Percentiles rank a stretch among this genome's conserved stretches.
Evolutionary conservation across 1,284 basidiomycete species (phyloP).

Genomic region (Irpex sp.): DNA sequence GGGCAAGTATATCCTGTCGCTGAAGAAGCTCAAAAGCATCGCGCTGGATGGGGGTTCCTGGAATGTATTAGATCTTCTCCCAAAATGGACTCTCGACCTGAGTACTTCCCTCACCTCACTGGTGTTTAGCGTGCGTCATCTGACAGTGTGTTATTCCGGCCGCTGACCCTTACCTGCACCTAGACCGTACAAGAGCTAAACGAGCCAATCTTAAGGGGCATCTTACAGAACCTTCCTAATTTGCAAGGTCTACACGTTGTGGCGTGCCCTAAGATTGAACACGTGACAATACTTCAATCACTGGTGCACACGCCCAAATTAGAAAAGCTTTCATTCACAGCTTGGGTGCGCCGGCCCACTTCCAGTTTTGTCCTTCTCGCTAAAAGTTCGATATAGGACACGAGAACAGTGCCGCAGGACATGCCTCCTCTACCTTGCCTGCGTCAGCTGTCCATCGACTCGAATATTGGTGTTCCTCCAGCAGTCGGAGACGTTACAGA

Average conservation of each 20-base stretch:
- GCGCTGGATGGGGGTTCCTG: constrained; percentile 54
- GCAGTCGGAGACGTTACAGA: constrained; percentile 22
- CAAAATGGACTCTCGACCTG: constrained; percentile 43
- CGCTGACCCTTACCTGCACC: neutral
- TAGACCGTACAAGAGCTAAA: constrained; percentile 55
- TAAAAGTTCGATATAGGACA: constrained; percentile 30
- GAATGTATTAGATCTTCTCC: constrained; percentile 51
- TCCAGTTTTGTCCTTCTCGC: neutral
- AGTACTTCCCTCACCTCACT: constrained; percentile 42
- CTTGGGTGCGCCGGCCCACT: constrained; percentile 36
- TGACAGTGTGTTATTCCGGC: constrained; percentile 1
- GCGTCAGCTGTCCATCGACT: constrained; percentile 50
- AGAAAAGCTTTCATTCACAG: constrained; percentile 53
- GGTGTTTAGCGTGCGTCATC: constrained; percentile 48
- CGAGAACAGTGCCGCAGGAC: constrained; percentile 22
- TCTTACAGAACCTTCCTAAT: constrained; percentile 43
- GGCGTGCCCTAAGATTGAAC: constrained; percentile 50
- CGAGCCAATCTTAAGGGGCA: constrained; percentile 39
- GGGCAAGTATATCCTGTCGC: constrained; percentile 34
- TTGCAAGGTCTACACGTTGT: constrained; percentile 54
- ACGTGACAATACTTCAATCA: constrained; percentile 41
- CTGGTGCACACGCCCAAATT: constrained; percentile 44
- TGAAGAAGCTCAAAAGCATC: constrained; percentile 40
- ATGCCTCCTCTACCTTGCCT: constrained; percentile 39
- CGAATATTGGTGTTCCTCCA: constrained; percentile 23